A percentile compares a stretch with the other conserved stretches of the same genome.
Conservation (phyloP, 371 early-diverging fungal species). For the Apophysomyces trapeziformis region DNA sequence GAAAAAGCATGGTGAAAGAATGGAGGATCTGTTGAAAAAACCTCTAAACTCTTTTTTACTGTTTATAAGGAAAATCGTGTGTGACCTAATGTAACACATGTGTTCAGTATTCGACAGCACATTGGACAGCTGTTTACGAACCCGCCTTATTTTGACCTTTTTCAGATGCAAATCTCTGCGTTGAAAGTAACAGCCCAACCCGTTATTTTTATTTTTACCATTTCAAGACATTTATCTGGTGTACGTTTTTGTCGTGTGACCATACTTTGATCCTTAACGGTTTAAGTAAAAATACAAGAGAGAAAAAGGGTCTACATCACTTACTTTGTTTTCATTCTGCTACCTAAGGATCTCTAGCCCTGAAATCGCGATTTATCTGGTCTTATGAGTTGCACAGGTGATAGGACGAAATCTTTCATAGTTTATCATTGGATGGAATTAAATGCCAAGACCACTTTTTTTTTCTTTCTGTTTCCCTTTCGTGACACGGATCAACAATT, state of each 20-base stretch:
- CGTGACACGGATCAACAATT: conserved; percentile 1
- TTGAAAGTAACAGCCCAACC: neutral
- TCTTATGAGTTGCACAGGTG: neutral
- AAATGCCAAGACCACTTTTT: neutral
- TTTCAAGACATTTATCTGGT: neutral
- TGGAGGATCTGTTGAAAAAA: neutral
- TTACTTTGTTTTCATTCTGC: neutral
- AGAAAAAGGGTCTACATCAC: no score
- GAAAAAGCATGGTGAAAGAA: conserved; percentile 20
- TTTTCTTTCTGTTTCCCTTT: neutral
- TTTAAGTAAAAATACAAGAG: no score
- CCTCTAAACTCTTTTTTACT: neutral
- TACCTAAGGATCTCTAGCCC: neutral
- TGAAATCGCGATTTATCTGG: neutral
- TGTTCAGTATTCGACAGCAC: neutral
- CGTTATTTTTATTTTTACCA: conserved; percentile 9
- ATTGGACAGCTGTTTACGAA: neutral
- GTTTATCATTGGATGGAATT: neutral
- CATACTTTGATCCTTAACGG: neutral
- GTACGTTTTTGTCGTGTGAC: neutral
- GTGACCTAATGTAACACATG: conserved; percentile 4
- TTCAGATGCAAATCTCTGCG: neutral
- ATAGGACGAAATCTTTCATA: neutral
- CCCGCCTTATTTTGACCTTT: neutral
- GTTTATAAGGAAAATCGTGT: conserved; percentile 5